These are phyloP conservation scores for Fusarium pseudoanthophilum DNA, from an alignment of 2,329 filamentous ascomycete genomes.

Conservation along the genomic window DNA sequence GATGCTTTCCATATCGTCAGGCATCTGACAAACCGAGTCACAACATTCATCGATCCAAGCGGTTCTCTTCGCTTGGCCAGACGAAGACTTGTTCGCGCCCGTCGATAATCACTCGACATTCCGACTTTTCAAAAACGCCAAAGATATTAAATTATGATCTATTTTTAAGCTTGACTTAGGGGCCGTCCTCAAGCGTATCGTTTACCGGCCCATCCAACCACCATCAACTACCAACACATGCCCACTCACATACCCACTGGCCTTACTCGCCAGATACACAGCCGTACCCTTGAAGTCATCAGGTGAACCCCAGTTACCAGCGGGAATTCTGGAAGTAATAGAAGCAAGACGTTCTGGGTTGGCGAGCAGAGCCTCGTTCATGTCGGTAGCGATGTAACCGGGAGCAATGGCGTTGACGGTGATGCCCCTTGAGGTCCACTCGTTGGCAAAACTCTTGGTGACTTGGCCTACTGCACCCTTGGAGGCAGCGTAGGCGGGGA, in stretches of 20 bases:
- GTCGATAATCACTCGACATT: conserved; percentile 13
- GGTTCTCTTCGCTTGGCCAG: conserved; percentile 38
- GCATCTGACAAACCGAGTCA: conserved; percentile 40
- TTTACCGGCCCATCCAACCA: conserved; percentile 88
- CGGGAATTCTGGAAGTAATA: conserved; percentile 84
- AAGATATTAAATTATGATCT: conserved; percentile 11
- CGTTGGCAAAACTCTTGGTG: conserved; percentile 86
- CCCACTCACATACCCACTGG: conserved; percentile 84
- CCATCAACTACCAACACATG: conserved; percentile 87
- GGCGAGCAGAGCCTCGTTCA: conserved; percentile 85
- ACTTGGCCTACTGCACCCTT: conserved; percentile 89
- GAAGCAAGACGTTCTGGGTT: conserved; percentile 75
- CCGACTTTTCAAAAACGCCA: neutral
- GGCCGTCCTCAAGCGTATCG: neutral
- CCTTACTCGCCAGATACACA: conserved; percentile 79
- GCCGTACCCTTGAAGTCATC: conserved; percentile 89
- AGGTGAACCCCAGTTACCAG: conserved; percentile 82
- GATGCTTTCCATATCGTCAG: conserved; percentile 33
- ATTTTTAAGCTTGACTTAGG: neutral
- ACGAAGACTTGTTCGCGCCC: conserved; percentile 39
- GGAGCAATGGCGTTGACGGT: conserved; percentile 91
- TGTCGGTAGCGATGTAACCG: conserved; percentile 92
- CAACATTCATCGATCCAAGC: conserved; percentile 23
- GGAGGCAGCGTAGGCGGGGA: conserved; percentile 86
- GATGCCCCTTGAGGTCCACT: conserved; percentile 83